Conservation (phyloP, 768 basidiomycete genomes). For the Strobilomyces echinocephalus region DNA sequence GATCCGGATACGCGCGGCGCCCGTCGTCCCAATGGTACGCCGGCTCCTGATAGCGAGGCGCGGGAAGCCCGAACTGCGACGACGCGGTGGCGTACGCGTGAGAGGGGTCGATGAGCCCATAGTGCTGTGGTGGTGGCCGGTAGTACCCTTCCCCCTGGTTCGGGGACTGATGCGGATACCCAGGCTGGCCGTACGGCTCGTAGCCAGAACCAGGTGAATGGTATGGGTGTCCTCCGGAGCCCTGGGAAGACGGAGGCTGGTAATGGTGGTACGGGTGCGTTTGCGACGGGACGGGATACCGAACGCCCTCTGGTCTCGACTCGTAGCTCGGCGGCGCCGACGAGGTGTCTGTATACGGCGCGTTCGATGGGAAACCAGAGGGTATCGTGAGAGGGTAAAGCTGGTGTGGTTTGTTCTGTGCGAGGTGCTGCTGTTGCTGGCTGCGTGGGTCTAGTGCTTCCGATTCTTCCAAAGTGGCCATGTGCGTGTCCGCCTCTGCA, state of each 20-base stretch:
- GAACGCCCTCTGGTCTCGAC: not conserved
- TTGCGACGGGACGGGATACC: conserved; percentile 2
- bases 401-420: conserved; percentile 19
- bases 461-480: conserved; percentile 6
- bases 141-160: conserved; percentile 21
- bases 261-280: conserved; percentile 11
- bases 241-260: conserved; percentile 21
- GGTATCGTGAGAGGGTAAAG: conserved; percentile 23
- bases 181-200: conserved; percentile 12
- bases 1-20: conserved; percentile 4
- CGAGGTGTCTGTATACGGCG: conserved; percentile 1
- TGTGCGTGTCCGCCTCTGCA: conserved; percentile 18
- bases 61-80: conserved; percentile 2
- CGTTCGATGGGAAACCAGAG: conserved; percentile 9
- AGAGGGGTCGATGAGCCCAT: conserved; percentile 10
- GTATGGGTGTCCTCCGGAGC: conserved; percentile 10
- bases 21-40: conserved; percentile 13
- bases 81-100: conserved; percentile 3
- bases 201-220: conserved; percentile 11
- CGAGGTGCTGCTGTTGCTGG: conserved; percentile 4
- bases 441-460: not conserved
- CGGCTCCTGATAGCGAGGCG: conserved; percentile 7
- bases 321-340: conserved; percentile 5
- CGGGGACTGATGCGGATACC: conserved; percentile 9
- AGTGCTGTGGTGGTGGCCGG: conserved; percentile 19